A percentile compares a stretch with the other conserved stretches of the same genome.
Conservation (phyloP, 768 basidiomycete species). For the Leccinum uliginosum region DNA sequence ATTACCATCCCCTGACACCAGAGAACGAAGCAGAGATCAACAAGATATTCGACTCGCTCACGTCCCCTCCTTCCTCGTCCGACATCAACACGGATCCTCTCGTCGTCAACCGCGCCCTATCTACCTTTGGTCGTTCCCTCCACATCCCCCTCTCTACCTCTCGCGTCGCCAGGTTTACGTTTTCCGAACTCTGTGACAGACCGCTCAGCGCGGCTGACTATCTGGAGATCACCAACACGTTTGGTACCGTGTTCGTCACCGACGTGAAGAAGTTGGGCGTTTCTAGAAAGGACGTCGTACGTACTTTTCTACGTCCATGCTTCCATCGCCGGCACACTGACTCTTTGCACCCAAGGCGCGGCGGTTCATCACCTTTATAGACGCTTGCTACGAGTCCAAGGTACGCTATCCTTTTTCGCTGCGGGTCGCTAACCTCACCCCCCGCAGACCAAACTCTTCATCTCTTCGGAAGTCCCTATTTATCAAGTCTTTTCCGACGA, state of each 20-base stretch:
- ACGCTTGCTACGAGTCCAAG: conserved; percentile 94
- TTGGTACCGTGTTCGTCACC: conserved; percentile 82
- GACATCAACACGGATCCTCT: conserved; percentile 41
- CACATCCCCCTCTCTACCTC: conserved; percentile 75
- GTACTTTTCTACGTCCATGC: not conserved
- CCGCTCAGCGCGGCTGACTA: conserved; percentile 95
- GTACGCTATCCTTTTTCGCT: conserved; percentile 30
- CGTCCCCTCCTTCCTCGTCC: conserved; percentile 42
- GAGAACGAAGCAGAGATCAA: conserved; percentile 66
- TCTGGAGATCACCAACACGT: conserved; percentile 84
- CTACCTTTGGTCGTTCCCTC: conserved; percentile 89
- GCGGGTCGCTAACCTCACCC: not conserved
- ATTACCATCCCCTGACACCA: conserved; percentile 74
- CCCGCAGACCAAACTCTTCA: conserved; percentile 78
- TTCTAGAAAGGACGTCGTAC: conserved; percentile 80
- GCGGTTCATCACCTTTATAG: conserved; percentile 96
- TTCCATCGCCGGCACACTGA: not conserved
- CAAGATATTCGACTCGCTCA: conserved; percentile 78
- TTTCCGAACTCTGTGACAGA: conserved; percentile 80
- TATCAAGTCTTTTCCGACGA: conserved; percentile 86
- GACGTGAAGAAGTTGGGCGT: conserved; percentile 89
- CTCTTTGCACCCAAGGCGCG: conserved; percentile 53
- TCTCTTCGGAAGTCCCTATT: conserved; percentile 90
- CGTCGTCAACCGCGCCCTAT: conserved; percentile 57
- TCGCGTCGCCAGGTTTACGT: conserved; percentile 80